Evolutionary conservation across 116 monocot species (phyloP).

Genomic region (Cymodocea nodosa): DNA sequence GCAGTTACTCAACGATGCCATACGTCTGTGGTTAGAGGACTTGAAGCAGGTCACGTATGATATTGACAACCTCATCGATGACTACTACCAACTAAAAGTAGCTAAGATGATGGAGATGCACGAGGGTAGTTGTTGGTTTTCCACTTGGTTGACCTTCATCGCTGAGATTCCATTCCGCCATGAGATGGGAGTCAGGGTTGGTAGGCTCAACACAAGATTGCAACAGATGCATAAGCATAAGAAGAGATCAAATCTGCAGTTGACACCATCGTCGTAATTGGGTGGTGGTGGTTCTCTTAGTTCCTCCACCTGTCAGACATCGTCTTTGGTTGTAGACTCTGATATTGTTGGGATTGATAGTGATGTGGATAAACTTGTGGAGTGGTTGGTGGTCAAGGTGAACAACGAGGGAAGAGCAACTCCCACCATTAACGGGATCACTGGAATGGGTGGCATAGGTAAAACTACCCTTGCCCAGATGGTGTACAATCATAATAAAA

Average conservation of each 20-base stretch:
- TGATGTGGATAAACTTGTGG: conserved; percentile 2
- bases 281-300: not conserved
- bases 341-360: too few species aligned
- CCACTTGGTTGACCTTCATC: not conserved
- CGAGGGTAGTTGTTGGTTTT: too few species aligned
- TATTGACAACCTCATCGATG: too few species aligned
- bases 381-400: not conserved
- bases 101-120: not conserved
- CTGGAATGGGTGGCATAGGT: conserved; percentile 14
- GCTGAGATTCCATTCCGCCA: not conserved
- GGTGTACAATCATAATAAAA: conserved; percentile 4
- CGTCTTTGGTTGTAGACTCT: too few species aligned
- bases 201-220: not conserved
- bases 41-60: too few species aligned
- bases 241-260: not conserved
- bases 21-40: too few species aligned
- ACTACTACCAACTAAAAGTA: not conserved
- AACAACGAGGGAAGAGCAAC: not conserved
- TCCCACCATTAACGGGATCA: conserved; percentile 6
- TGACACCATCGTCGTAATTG: not conserved
- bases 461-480: conserved; percentile 14
- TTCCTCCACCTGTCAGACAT: too few species aligned
- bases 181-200: conserved; percentile 5
- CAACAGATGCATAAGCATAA: not conserved
- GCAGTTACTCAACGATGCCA: too few species aligned